Conservation (phyloP, 1,284 basidiomycete species). For the Boletus semigastroideus region DNA sequence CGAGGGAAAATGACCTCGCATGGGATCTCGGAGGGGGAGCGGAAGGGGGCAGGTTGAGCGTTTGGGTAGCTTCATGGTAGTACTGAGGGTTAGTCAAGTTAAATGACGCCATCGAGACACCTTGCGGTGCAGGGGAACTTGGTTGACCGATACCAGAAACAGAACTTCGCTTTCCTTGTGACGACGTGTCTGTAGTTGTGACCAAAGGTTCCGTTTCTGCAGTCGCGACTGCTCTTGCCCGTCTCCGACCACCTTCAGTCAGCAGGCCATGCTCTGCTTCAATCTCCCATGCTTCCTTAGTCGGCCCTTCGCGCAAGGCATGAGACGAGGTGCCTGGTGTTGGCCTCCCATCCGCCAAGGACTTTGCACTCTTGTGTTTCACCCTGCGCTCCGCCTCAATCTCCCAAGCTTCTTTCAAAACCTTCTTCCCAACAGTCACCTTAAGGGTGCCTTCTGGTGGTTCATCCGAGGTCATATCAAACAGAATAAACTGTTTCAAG, state of each 20-base stretch:
- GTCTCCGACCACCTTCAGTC: constrained; percentile 67
- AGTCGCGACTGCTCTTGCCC: constrained; percentile 49
- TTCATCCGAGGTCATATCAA: constrained; percentile 52
- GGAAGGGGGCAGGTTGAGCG: constrained; percentile 64
- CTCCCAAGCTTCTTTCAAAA: constrained; percentile 74
- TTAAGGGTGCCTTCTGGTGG: constrained; percentile 51
- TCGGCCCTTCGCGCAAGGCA: constrained; percentile 34
- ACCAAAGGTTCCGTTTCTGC: constrained; percentile 41
- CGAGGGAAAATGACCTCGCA: constrained; percentile 61
- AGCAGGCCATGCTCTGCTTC: constrained; percentile 71
- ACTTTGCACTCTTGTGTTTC: constrained; percentile 37
- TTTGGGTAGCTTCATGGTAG: constrained; percentile 52
- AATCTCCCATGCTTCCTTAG: constrained; percentile 74
- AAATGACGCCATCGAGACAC: constrained; percentile 20
- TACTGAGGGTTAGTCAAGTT: constrained; percentile 56
- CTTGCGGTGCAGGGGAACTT: constrained; percentile 23
- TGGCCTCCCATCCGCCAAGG: constrained; percentile 14
- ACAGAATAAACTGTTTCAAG: constrained; percentile 50
- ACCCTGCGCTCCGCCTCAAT: constrained; percentile 61
- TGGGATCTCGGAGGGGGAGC: constrained; percentile 56
- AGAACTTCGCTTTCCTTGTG: constrained; percentile 17
- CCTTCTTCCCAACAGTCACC: constrained; percentile 65
- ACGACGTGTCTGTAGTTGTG: constrained; percentile 2
- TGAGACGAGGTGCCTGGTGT: constrained; percentile 6
- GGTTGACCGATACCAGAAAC: constrained; percentile 25